Evolutionary conservation across 345 rosid species (phyloP), one percentile per base, ranked within the genome.

Genomic region (Pugionium cornutum): DNA sequence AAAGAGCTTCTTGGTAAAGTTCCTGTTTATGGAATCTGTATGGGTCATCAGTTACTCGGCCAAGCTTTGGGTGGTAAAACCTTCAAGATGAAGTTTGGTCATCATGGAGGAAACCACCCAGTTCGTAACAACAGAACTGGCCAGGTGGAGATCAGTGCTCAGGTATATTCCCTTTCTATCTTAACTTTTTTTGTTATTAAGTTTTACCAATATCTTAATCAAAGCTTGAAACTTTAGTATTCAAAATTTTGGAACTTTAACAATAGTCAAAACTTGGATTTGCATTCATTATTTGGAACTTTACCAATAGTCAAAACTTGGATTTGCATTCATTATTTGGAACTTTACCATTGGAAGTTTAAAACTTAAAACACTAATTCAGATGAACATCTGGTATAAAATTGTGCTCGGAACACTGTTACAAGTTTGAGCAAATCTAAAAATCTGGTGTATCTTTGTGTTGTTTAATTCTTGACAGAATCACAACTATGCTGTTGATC

Each of bases 71-170:
- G 99, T 47, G 95, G 97, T 67, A 88, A 85, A 65, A 94, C 97
- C 58, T 94, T 83, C 64, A 94, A 94, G 75, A 90, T 94, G 97
- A 94, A 94, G 81, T 94, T 94, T 75, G 96, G 95, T 34, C 99
- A 90, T 80, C 99, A 90, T 76, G 96, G 97, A 72, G 97, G 97
- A 34, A 94, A 94, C 66, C 99, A 90, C 75, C 97, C 97, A 0
- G 97, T 94, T 58, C 77, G 82, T 53, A 88, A 90, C 60, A 58
- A 85, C 67, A 84, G 66, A 26, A 85, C 74, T 62, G 83, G 86
- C 33, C 79, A 78, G n/a, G 97, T 94, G 54, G 92, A 94, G 86
- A 90, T 94, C 58, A 94, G 97, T 74, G 84, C 96, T 55, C 97
- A 94, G 95, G 99, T 88, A 49, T 18, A 18, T 18, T 18, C 18